These are phyloP conservation scores for Chlorella sp. DNA, from an alignment of 139 green algal genomes.

Conservation along the genomic window DNA sequence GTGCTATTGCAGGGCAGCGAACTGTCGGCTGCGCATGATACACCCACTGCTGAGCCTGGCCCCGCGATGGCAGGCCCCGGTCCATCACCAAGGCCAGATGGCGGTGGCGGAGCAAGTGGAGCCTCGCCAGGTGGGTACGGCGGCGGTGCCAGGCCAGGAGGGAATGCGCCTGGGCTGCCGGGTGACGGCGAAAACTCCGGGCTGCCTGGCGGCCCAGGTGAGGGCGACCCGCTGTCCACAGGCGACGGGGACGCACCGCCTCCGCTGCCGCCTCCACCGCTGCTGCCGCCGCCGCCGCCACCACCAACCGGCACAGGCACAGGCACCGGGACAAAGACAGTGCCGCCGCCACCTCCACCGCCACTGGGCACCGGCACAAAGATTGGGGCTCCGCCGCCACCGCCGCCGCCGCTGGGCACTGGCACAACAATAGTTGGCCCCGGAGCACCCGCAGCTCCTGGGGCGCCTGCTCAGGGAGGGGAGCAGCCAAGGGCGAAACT, in stretches of 20 bases:
- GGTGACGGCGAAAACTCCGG: not conserved
- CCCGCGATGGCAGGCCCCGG: not conserved
- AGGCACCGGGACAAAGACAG: not conserved
- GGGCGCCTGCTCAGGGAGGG: not conserved
- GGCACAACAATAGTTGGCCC: not conserved
- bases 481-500: not conserved
- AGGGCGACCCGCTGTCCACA: not conserved
- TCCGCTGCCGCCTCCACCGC: not conserved
- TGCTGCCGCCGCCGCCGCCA: not conserved
- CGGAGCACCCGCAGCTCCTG: not conserved
- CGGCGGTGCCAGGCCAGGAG: not conserved
- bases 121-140: not conserved
- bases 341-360: not conserved
- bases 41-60: not conserved
- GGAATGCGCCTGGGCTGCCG: not conserved
- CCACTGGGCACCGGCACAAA: not conserved
- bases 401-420: not conserved
- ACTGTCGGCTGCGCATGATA: not conserved
- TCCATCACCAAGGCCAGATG: not conserved
- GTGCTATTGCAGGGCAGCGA: constrained; percentile 11
- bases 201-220: too few relatives aligned
- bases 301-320: not conserved
- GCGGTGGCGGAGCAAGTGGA: not conserved
- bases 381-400: not conserved
- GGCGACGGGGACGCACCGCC: not conserved